phyloP scores from a whole-genome alignment of 2,329 filamentous ascomycete species.

The Ascosphaera aggregata region DNA sequence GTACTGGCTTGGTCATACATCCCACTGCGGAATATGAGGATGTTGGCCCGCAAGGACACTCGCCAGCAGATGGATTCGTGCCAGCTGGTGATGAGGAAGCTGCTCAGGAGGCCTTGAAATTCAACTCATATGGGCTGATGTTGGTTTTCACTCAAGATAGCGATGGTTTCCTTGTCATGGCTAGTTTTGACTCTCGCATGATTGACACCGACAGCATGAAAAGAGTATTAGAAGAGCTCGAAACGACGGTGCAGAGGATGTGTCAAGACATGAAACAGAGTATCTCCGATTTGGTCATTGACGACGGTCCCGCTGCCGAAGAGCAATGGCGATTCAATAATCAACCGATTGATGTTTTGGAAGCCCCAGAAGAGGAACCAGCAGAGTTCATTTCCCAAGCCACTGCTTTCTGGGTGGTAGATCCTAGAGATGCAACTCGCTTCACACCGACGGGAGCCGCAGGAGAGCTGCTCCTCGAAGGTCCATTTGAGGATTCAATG shows the following conservation, averaged over 20 bases:
- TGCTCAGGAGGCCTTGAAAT: slow-evolving; percentile 32
- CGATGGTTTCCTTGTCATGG: slow-evolving; percentile 35
- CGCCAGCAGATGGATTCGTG: slow-evolving; percentile 28
- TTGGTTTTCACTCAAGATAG: slow-evolving; percentile 35
- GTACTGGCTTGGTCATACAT: slow-evolving; percentile 8
- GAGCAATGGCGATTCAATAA: background rate
- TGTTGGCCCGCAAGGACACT: background rate
- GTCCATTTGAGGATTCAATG: slow-evolving; percentile 4
- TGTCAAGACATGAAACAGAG: slow-evolving; percentile 7
- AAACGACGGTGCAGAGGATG: slow-evolving; percentile 24
- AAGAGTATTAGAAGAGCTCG: slow-evolving; percentile 27
- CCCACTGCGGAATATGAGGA: slow-evolving; percentile 5
- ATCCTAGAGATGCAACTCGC: slow-evolving; percentile 8
- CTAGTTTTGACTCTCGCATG: slow-evolving; percentile 36
- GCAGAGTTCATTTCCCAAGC: background rate
- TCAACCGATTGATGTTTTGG: background rate
- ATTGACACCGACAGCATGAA: slow-evolving; percentile 27
- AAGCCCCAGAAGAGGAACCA: background rate
- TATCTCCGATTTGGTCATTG: background rate
- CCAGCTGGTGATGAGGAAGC: slow-evolving; percentile 33
- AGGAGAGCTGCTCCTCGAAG: slow-evolving; percentile 12
- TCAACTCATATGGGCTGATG: slow-evolving; percentile 35
- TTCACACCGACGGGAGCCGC: slow-evolving; percentile 11
- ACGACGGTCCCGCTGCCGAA: background rate
- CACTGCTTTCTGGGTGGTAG: slow-evolving; percentile 10